These are phyloP conservation scores for Termitomyces sp. DNA, from an alignment of 768 basidiomycete genomes.

Conservation along the genomic window DNA sequence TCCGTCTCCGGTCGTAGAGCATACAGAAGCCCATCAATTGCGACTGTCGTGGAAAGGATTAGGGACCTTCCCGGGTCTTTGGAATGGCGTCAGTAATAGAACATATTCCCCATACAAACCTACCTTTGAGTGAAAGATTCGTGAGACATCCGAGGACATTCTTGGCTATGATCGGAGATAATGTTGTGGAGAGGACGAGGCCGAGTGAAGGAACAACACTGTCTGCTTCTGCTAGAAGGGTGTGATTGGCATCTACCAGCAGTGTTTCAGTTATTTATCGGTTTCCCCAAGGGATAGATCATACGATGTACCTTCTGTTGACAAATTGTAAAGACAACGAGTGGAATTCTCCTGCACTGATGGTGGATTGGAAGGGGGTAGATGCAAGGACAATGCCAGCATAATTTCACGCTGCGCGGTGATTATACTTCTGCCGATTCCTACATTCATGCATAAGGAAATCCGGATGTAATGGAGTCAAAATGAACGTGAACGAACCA, in stretches of 20 bases:
- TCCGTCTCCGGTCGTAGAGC: constrained; percentile 9
- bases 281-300: not conserved
- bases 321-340: constrained; percentile 19
- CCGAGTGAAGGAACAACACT: constrained; percentile 11
- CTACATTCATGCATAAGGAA: constrained; percentile 2
- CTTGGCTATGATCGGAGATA: constrained; percentile 10
- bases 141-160: constrained; percentile 19
- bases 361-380: constrained; percentile 1
- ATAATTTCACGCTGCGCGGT: constrained; percentile 7
- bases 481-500: constrained; percentile 6
- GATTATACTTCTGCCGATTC: constrained; percentile 9
- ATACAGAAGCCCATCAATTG: constrained; percentile 9
- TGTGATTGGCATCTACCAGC: constrained; percentile 10
- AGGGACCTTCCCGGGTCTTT: constrained; percentile 16
- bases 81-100: not conserved
- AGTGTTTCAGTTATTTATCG: not conserved
- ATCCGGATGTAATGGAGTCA: not conserved
- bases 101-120: not conserved
- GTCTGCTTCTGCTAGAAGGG: constrained; percentile 5
- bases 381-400: constrained; percentile 4
- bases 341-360: constrained; percentile 15
- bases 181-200: constrained; percentile 2
- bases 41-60: constrained; percentile 8
- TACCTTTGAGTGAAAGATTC: constrained; percentile 19
- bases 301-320: constrained; percentile 12